A percentile compares a stretch with the other conserved stretches of the same genome.
These are phyloP conservation scores for Phytophthora citrophthora DNA, from an alignment of 352 stramenopile species.

Conservation along the genomic window DNA sequence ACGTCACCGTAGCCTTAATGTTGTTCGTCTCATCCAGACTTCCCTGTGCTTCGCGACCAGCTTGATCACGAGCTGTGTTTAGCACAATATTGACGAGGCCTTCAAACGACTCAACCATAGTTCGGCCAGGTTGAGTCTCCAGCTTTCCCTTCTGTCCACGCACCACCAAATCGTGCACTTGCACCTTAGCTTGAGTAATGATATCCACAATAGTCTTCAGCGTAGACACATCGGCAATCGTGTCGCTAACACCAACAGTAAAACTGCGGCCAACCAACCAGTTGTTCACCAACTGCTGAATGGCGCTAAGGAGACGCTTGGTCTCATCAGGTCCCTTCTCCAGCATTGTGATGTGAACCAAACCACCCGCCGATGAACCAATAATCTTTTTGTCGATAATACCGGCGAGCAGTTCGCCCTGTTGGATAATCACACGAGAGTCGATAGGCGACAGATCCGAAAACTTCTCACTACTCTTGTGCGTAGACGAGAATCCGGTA, in stretches of 20 bases:
- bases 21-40: conserved; percentile 97
- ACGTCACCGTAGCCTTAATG: conserved; percentile 99
- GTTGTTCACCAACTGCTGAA: conserved; percentile 99
- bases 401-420: conserved; percentile 96
- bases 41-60: conserved; percentile 80
- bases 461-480: conserved; percentile 93
- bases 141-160: conserved; percentile 98
- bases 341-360: conserved; percentile 98
- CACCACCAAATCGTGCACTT: conserved; percentile 94
- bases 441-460: conserved; percentile 95
- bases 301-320: conserved; percentile 87
- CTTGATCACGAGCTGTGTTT: conserved; percentile 88
- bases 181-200: conserved; percentile 98
- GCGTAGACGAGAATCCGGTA: conserved; percentile 93
- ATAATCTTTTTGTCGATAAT: conserved; percentile 99
- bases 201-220: conserved; percentile 98
- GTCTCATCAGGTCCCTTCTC: conserved; percentile 92
- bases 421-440: conserved; percentile 97
- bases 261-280: conserved; percentile 99
- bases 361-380: conserved; percentile 94
- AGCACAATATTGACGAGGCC: conserved; percentile 97
- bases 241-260: conserved; percentile 98
- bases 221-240: conserved; percentile 97
- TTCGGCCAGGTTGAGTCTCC: conserved; percentile 97
- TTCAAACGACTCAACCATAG: conserved; percentile 99